A percentile compares a stretch with the other conserved stretches of the same genome.
Evolutionary conservation across 202 grass and related monocot species (phyloP).

Genomic region (Saccharum hybrid): DNA sequence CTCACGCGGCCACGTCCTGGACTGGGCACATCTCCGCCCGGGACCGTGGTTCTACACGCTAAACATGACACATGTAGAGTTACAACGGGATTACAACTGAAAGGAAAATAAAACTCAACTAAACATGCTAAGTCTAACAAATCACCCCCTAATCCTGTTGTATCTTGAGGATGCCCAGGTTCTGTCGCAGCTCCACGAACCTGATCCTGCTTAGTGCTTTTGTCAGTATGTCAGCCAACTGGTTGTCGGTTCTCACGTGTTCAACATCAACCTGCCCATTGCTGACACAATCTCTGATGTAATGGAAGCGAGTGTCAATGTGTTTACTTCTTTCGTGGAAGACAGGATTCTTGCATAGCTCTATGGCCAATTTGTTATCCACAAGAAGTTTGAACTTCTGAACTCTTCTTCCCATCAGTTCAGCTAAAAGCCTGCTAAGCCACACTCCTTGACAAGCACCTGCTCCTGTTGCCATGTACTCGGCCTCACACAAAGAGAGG

Average conservation of each 20-base stretch:
- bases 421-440: not conserved
- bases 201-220: too few species aligned
- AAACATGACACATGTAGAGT: too few species aligned
- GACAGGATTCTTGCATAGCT: not conserved
- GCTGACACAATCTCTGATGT: not conserved
- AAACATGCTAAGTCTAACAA: too few species aligned
- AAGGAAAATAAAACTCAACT: too few species aligned
- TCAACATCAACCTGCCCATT: not conserved
- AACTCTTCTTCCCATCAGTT: not conserved
- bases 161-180: too few species aligned
- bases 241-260: not conserved
- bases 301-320: not conserved
- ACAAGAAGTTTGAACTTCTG: not conserved
- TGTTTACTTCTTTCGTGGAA: not conserved
- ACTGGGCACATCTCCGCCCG: too few species aligned
- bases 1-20: too few species aligned
- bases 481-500: not conserved
- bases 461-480: not conserved
- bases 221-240: too few species aligned
- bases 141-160: too few species aligned
- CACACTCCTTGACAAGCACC: not conserved
- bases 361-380: not conserved
- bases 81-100: too few species aligned
- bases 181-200: too few species aligned
- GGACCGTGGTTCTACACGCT: too few species aligned